Evolutionary conservation across 1,284 basidiomycete genomes (phyloP), one percentile per base, ranked within the genome.

Genomic region (Puccinia hordei): DNA sequence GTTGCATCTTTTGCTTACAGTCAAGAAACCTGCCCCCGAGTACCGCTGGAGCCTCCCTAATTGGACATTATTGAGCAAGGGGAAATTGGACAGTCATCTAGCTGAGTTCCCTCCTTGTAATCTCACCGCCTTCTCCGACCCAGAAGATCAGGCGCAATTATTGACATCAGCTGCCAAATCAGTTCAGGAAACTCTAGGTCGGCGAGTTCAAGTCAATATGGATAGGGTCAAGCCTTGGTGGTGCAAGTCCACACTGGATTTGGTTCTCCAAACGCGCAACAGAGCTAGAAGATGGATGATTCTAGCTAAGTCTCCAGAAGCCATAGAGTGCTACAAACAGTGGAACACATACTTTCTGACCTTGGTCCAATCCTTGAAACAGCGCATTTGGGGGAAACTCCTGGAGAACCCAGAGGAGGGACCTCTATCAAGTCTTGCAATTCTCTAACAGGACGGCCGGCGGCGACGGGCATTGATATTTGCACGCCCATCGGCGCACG

Each of bases 281-380:
- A 6, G 51, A 1, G 71, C 49, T 6, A 3, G 71, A 10, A 22
- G 30, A 3, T 73, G 71, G 71, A 35, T 53, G 30, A 2, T 73
- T 12, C 3, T 55, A 33, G 27, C 44, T 41, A 73, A 57, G 53
- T 15, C 33, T 6, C 71, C 51, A 2, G 71, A 73, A 33, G 49
- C 71, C 41, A 33, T n/a, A 15, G 51, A 73, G 13, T 73, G 71
- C 30, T 73, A 73, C 51, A 2, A 19, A n/a, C 44, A 46, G 30
- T 73, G 71, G 71, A 46, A 49, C 27, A 17, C 3, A 2, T 71
- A 71, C 33, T 65, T 65, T 17, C 61, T 35, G 9, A 3, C 12
- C 15, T n/a, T 38, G 2, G 61, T 65, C 1, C 1, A 65, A 13
- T 65, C 61, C 24, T 30, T 65, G 8, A 65, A 65, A 65, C 30